phyloP scores from a whole-genome alignment of 768 basidiomycete genomes.

The Xerocomellus intermedius region DNA sequence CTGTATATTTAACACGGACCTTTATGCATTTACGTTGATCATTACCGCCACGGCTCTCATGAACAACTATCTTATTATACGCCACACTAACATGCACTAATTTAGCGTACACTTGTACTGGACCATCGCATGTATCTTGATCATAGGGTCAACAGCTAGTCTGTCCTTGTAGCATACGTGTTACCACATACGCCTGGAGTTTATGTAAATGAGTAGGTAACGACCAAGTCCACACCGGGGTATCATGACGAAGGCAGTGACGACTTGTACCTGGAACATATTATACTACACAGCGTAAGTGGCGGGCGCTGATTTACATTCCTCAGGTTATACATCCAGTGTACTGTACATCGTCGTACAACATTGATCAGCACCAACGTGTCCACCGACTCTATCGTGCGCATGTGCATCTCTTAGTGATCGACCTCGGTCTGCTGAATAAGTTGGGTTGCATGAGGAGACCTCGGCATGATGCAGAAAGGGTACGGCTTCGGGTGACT shows the following conservation, averaged over 20 bases:
- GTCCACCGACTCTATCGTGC: background rate
- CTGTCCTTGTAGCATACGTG: constrained; percentile 2
- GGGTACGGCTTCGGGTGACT: constrained; percentile 20
- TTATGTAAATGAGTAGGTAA: background rate
- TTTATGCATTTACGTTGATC: constrained; percentile 8
- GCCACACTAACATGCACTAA: constrained; percentile 11
- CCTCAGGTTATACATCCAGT: too few species aligned
- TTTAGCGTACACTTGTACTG: constrained; percentile 22
- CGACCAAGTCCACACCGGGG: background rate
- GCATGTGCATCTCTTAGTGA: background rate
- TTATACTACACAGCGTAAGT: background rate
- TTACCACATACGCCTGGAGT: background rate
- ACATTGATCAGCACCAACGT: background rate
- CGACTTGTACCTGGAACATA: background rate
- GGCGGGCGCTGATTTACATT: background rate
- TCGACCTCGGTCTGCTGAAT: constrained; percentile 14
- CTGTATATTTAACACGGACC: background rate
- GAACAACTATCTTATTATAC: constrained; percentile 16
- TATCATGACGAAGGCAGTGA: background rate
- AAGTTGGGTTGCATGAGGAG: constrained; percentile 5
- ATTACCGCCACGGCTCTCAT: constrained; percentile 10
- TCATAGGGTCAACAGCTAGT: constrained; percentile 15
- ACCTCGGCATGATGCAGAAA: constrained; percentile 22
- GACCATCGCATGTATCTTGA: constrained; percentile 12
- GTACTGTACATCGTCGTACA: background rate